These are phyloP conservation scores for Diutina neorugosa DNA, from an alignment of 1,139 yeast genomes.

Conservation along the genomic window DNA sequence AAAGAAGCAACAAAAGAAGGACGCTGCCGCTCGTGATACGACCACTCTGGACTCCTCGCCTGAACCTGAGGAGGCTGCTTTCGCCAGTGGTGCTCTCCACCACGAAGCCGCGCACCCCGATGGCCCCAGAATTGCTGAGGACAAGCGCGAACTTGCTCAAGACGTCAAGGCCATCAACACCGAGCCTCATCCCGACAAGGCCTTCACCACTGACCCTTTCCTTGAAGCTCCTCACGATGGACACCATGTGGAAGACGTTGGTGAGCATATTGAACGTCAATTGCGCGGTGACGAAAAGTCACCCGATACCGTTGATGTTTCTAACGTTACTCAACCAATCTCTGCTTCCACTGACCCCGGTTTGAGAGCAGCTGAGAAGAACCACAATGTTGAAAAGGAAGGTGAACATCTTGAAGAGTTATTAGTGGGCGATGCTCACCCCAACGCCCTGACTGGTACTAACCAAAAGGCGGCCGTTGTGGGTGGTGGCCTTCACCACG, in stretches of 20 bases:
- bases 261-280: not conserved
- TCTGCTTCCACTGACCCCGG: not conserved
- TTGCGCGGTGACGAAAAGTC: not conserved
- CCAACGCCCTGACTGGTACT: not conserved
- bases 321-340: not conserved
- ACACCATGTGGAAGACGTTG: not conserved
- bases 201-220: not conserved
- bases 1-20: conserved; percentile 22
- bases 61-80: not conserved
- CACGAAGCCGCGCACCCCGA: conserved; percentile 4
- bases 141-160: conserved; percentile 13
- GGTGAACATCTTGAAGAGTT: not conserved
- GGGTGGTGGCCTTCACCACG: not conserved
- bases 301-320: not conserved
- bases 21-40: conserved; percentile 24
- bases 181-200: not conserved
- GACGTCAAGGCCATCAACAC: conserved; percentile 5
- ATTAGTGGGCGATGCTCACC: not conserved
- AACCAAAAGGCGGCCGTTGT: not conserved
- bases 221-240: not conserved
- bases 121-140: conserved; percentile 6
- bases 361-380: not conserved
- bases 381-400: not conserved
- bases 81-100: not conserved
- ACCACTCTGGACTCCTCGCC: conserved; percentile 5